Conservation (phyloP, 2,329 filamentous ascomycete genomes). For the Penicillium sp. region DNA sequence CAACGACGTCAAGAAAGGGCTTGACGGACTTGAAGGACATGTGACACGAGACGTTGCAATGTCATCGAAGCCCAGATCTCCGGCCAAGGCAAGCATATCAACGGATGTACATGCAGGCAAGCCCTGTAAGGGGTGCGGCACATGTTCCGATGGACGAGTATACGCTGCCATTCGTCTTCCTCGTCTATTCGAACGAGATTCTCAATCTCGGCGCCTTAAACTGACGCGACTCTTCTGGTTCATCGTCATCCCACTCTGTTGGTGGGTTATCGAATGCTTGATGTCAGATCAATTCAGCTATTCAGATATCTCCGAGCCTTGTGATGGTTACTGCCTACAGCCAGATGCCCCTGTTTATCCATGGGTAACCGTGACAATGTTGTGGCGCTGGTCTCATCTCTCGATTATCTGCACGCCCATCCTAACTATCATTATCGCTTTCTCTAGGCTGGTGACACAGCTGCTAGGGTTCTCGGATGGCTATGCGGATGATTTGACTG, state of each 20-base stretch:
- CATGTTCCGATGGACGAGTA: constrained; percentile 28
- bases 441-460: constrained; percentile 35
- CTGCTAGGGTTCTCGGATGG: constrained; percentile 45
- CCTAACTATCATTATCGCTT: constrained; percentile 31
- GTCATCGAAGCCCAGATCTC: constrained; percentile 15
- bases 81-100: constrained; percentile 10
- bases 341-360: constrained; percentile 56
- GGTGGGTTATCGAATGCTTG: constrained; percentile 51
- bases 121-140: constrained; percentile 26
- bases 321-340: constrained; percentile 53
- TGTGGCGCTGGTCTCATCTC: constrained; percentile 50
- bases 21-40: constrained; percentile 41
- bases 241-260: constrained; percentile 45
- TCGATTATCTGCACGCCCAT: constrained; percentile 32
- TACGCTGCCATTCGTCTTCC: constrained; percentile 39
- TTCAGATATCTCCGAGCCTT: constrained; percentile 49
- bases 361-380: constrained; percentile 57
- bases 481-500: constrained; percentile 37
- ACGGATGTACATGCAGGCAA: constrained; percentile 13
- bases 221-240: constrained; percentile 43
- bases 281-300: constrained; percentile 56
- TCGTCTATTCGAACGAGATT: constrained; percentile 36
- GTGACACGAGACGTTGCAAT: constrained; percentile 29
- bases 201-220: constrained; percentile 29
- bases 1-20: constrained; percentile 42